These are phyloP conservation scores for Streptanthus diversifolius DNA, from an alignment of 345 rosid genomes.

Conservation along the genomic window DNA sequence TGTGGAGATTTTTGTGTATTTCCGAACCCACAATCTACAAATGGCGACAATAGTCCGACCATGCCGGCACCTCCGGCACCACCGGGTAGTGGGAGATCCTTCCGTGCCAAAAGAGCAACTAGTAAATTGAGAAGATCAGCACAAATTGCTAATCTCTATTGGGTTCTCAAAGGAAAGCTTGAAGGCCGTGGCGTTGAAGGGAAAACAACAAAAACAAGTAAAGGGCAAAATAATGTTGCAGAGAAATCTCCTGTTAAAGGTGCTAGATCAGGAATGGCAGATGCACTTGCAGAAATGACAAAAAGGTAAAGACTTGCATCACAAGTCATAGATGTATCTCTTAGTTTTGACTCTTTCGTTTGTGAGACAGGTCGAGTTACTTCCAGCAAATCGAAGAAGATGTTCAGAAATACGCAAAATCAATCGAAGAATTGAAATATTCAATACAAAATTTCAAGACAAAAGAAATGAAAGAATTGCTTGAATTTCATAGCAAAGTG, in stretches of 20 bases:
- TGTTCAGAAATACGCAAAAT: conserved; percentile 41
- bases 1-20: conserved; percentile 17
- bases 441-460: conserved; percentile 43
- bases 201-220: conserved; percentile 26
- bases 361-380: conserved; percentile 48
- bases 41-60: background rate
- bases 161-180: conserved; percentile 54
- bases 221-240: conserved; percentile 20
- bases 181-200: conserved; percentile 44
- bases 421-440: conserved; percentile 42
- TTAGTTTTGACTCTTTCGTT: background rate
- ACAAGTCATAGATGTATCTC: conserved; percentile 7
- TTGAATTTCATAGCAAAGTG: conserved; percentile 48
- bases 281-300: conserved; percentile 66
- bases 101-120: conserved; percentile 48
- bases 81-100: conserved; percentile 46
- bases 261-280: conserved; percentile 62
- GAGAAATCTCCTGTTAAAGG: conserved; percentile 34
- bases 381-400: conserved; percentile 72
- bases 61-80: conserved; percentile 49
- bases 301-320: conserved; percentile 43
- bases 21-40: conserved; percentile 8
- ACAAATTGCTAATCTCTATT: conserved; percentile 48
- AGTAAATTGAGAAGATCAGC: conserved; percentile 61
- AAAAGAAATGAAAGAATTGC: conserved; percentile 53